Evolutionary conservation across 1,284 basidiomycete species (phyloP), one percentile per base, ranked within the genome.

Genomic region (Pyrrhoderma lamaoense): DNA sequence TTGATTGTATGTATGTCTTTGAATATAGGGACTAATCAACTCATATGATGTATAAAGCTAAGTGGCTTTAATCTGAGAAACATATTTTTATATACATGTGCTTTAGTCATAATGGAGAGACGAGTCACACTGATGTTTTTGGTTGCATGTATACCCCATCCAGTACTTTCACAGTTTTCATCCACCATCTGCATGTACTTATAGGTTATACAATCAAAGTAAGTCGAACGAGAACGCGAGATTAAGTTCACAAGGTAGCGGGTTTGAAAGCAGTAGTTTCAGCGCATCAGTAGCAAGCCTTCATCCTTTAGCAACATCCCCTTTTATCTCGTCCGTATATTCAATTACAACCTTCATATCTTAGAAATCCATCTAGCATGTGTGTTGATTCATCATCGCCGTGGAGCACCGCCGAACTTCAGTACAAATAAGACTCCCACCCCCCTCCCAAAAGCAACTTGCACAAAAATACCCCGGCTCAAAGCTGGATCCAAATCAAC

Each of bases 381-480:
- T 11, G 11, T 11, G 27, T 5, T 11, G 52, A n/a, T 53, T n/a
- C 52, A 56, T 23, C 8, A 40, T 52, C 25, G 23, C 45, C 48
- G 54, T 18, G 47, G 45, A 42, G 42, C 40, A 5, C 42, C 47
- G 3, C 31, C 55, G 2, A 45, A 53, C 13, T 49, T 56, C 14
- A 69, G 71, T 51, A 56, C 55, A 37, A 70, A 67, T 21, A 74
- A 68, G 54, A 67, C 80, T n/a, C n/a, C n/a, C n/a, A n/a, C n/a
- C n/a, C n/a, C 23, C 79, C 77, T 1, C 79, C 80, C 3, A 82
- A 72, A 54, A 74, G 72, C 14, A n/a, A 43, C 48, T 8, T 40
- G 42, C 31, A 57, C 21, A 47, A 42, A 36, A 37, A n/a, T n/a
- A 23, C n/a, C 45, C 51, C 18, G 49, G 35, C 16, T 27, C 44